Evolutionary conservation across 106 monocot species (phyloP), one percentile per base, ranked within the genome.

Genomic region (Dendrobium nobile): DNA sequence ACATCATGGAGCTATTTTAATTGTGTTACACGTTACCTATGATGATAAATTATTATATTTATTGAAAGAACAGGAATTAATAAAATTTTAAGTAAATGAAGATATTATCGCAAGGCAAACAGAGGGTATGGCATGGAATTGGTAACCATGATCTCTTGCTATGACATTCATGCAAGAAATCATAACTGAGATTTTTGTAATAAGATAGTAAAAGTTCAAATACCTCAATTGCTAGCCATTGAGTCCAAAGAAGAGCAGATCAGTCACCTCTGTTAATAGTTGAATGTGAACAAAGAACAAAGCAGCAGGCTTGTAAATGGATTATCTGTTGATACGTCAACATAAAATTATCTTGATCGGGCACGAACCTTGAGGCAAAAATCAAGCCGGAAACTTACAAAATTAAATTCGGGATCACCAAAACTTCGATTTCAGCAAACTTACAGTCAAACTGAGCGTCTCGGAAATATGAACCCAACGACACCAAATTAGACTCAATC

Each of bases 251-350:
- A 81, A 88, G 70, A 76, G 85, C 22, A 79, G 84, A 88, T 84
- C 82, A 81, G 28, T 75, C 84, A 65, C 3, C 77, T 73, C 11
- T 84, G n/a, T 28, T 65, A 77, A 51, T 72, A 84, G 79, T 77
- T 65, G 87, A 85, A 67, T 84, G 77, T 58, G 82, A 84, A 82
- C 54, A 88, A 84, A n/a, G 92, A 91, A 84, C 88, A 88, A 48
- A 93, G 79, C 79, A 99, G 88, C 70, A 99, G 84, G 85, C 95
- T 99, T 91, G 99, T 93, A 72, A 89, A 99, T 47, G 93, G 93
- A 87, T 99, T 99, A 77, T 92, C 88, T 77, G 78, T 79, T n/a
- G n/a, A n/a, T n/a, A n/a, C n/a, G n/a, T n/a, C n/a, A n/a, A n/a
- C n/a, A n/a, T n/a, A n/a, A n/a, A n/a, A n/a, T n/a, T n/a, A n/a